Evolutionary conservation across 139 green algal genomes (phyloP).

Genomic region (Micractinium sp.): DNA sequence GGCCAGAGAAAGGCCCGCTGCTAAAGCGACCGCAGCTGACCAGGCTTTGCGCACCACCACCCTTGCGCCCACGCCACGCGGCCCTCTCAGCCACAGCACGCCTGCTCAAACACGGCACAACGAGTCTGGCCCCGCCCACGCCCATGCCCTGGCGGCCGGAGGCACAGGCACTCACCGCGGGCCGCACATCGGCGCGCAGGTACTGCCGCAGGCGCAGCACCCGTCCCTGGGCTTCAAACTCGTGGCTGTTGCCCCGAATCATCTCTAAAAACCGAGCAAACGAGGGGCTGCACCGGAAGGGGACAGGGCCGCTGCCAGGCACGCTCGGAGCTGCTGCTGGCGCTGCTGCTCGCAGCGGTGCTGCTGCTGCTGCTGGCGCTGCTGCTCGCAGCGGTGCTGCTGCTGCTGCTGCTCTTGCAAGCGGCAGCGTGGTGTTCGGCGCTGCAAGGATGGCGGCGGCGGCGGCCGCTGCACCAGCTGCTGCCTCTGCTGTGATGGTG

Average conservation of each 20-base stretch:
- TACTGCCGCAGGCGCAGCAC: constrained; percentile 71
- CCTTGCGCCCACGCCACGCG: too few species aligned
- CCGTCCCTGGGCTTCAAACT: constrained; percentile 57
- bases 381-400: neutral
- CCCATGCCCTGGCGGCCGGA: too few species aligned
- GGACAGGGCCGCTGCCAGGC: neutral
- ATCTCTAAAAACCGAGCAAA: constrained; percentile 45
- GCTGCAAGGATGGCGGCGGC: constrained; percentile 7
- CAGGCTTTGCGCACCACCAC: too few species aligned
- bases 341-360: neutral
- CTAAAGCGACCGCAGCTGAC: neutral
- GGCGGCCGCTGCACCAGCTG: neutral
- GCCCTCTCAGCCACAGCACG: too few species aligned
- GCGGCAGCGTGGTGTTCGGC: neutral
- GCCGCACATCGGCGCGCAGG: constrained; percentile 39
- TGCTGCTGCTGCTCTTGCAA: neutral
- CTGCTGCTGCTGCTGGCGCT: neutral
- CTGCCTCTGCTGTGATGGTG: neutral
- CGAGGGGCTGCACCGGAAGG: neutral
- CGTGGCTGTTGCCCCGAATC: constrained; percentile 44
- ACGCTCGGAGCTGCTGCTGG: too few species aligned
- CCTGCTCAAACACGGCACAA: too few species aligned
- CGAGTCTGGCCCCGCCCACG: too few species aligned
- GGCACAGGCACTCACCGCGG: constrained; percentile 17
- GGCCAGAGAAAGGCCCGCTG: too few species aligned